These are phyloP conservation scores for Quercus dentata DNA, from an alignment of 306 rosid species.

Conservation along the genomic window DNA sequence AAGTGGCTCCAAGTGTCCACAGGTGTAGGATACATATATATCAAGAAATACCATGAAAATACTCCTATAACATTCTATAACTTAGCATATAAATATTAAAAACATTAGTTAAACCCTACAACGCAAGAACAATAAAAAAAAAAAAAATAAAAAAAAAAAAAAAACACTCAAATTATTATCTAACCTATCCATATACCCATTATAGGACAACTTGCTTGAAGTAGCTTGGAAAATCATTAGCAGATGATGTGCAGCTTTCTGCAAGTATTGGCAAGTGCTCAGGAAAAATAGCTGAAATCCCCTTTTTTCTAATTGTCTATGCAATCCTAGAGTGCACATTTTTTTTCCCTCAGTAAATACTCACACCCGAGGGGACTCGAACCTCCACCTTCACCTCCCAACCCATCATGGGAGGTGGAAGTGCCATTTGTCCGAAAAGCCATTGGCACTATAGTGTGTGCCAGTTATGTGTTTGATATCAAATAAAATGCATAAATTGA, in stretches of 20 bases:
- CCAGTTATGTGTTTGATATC: neutral
- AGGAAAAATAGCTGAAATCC: neutral
- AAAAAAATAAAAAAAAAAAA: neutral
- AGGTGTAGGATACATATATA: neutral
- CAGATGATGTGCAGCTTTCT: neutral
- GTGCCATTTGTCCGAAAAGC: too few species aligned
- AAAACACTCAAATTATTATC: neutral
- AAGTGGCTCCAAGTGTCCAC: neutral
- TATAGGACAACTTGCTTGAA: neutral
- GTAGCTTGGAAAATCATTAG: neutral
- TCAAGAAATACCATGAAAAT: neutral
- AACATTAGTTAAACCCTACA: neutral
- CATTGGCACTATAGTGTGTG: neutral
- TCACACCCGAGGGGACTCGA: too few species aligned
- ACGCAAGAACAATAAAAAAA: neutral
- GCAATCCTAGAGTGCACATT: neutral
- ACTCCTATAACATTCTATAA: neutral
- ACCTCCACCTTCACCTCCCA: too few species aligned
- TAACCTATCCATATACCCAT: neutral
- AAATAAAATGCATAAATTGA: neutral
- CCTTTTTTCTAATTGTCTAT: neutral
- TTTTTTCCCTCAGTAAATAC: too few species aligned
- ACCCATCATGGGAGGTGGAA: too few species aligned
- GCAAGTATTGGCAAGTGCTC: neutral
- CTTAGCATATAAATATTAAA: neutral